These are phyloP conservation scores for Colletotrichum zoysiae DNA, from an alignment of 2,329 filamentous ascomycete genomes.

Conservation along the genomic window DNA sequence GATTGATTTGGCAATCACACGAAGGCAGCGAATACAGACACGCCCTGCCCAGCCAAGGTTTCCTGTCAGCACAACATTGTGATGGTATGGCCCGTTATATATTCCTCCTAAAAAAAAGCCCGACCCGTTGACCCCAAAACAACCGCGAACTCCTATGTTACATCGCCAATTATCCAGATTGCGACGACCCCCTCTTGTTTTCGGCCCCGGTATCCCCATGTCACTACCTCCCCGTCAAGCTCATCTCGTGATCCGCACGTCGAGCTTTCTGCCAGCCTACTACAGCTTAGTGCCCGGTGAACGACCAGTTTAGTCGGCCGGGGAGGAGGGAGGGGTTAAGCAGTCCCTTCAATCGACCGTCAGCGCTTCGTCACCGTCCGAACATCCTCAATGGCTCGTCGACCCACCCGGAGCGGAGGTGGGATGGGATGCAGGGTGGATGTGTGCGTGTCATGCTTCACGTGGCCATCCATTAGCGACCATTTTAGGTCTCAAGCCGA, in stretches of 20 bases:
- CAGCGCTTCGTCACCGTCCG: not conserved
- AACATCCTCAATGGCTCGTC: slow-evolving; percentile 14
- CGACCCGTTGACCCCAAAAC: not conserved
- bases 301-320: slow-evolving; percentile 17
- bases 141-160: not conserved
- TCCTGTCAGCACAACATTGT: not conserved
- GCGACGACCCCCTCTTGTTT: not conserved
- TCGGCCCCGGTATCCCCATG: slow-evolving; percentile 32
- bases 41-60: not conserved
- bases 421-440: slow-evolving; percentile 2
- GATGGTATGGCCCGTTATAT: not conserved
- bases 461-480: slow-evolving; percentile 18
- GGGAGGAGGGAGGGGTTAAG: not conserved
- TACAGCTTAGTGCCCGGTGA: not conserved
- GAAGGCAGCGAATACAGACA: not conserved
- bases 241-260: slow-evolving; percentile 1
- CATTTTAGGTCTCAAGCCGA: slow-evolving; percentile 9
- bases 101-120: too few relatives aligned
- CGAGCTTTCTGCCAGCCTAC: slow-evolving; percentile 20
- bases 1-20: not conserved
- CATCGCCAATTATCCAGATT: slow-evolving; percentile 6
- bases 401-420: slow-evolving; percentile 8
- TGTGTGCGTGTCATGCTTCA: slow-evolving; percentile 5
- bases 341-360: slow-evolving; percentile 29
- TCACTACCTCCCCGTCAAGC: not conserved